Evolutionary conservation across 495 filamentous ascomycete species (phyloP).

Genomic region (Neurospora tetrasperma): DNA sequence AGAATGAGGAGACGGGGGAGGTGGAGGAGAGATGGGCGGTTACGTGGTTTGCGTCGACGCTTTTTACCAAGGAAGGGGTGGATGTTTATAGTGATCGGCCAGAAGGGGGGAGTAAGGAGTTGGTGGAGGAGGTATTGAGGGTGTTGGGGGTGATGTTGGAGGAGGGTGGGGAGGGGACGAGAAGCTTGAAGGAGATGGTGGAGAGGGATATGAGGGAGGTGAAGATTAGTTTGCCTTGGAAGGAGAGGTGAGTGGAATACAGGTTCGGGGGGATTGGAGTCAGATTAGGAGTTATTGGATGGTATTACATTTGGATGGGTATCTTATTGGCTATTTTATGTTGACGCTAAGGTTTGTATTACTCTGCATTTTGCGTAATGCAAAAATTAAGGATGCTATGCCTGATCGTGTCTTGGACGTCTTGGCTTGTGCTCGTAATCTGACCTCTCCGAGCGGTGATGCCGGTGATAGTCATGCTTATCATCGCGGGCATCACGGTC

Average conservation of each 20-base stretch:
- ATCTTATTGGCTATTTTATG: neutral
- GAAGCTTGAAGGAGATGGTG: constrained; percentile 28
- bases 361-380: neutral
- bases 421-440: neutral
- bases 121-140: constrained; percentile 33
- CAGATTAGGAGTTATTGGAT: too few species aligned
- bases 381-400: neutral
- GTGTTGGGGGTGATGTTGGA: constrained; percentile 30
- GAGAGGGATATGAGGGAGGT: constrained; percentile 37
- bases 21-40: constrained; percentile 50
- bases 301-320: too few species aligned
- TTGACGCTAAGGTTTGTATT: neutral
- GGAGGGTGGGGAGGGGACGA: constrained; percentile 7
- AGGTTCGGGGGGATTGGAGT: too few species aligned
- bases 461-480: neutral
- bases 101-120: constrained; percentile 40
- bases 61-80: constrained; percentile 65
- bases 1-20: constrained; percentile 18
- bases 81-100: constrained; percentile 55
- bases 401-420: neutral
- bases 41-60: constrained; percentile 63
- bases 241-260: constrained; percentile 11
- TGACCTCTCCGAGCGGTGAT: neutral
- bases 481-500: constrained; percentile 2
- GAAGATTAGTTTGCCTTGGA: constrained; percentile 35